Base-by-base conservation (phyloP, 2,329 filamentous ascomycete species). In the Trichoderma hamatum region DNA sequence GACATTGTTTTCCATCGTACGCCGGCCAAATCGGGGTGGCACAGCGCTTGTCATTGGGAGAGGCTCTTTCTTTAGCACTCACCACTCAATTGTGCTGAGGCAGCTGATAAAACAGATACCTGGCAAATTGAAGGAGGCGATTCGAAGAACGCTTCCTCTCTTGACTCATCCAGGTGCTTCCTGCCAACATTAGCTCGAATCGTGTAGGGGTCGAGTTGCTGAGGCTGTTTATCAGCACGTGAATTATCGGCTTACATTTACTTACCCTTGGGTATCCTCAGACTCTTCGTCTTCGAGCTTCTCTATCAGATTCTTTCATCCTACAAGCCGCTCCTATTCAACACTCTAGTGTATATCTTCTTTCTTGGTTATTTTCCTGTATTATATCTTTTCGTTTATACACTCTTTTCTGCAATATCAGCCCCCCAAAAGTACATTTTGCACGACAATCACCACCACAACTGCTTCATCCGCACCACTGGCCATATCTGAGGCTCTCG, bases 371-470 rank as follows among this genome's bases (percentile, higher is more conserved):
- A 56, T 26, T 13, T 21, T 10, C 28, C n/a, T n/a, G 14, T 51
- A 26, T 21, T 24, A 24, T 34, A 13, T 24, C 16, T 14, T 5
- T n/a, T 56, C n/a, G 24, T 24, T 32, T 34, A 3, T 21, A 2
- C n/a, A 43, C n/a, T 10, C 16, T 43, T 28, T 26, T 34, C 28
- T n/a, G 26, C 26, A 54, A 24, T 11, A 58, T 49, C 16, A 59
- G 43, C 19, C 39, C 36, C 39, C 46, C 14, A 54, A 7, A 14
- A 7, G 11, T 24, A 24, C 19, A 11, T 24, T 43, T 19, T 49
- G 39, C 58, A 58, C 54, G n/a, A 59, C 64, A 67, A 59, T 67
- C 64, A 67, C 28, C n/a, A 67, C 36, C 54, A 24, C 7, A 21
- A n/a, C 36, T 67, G 2, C 54, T 67, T 59, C 64, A 58, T 66